Evolutionary conservation across 495 filamentous ascomycete species (phyloP).

Genomic region (Symbiotaphrina buchneri): DNA sequence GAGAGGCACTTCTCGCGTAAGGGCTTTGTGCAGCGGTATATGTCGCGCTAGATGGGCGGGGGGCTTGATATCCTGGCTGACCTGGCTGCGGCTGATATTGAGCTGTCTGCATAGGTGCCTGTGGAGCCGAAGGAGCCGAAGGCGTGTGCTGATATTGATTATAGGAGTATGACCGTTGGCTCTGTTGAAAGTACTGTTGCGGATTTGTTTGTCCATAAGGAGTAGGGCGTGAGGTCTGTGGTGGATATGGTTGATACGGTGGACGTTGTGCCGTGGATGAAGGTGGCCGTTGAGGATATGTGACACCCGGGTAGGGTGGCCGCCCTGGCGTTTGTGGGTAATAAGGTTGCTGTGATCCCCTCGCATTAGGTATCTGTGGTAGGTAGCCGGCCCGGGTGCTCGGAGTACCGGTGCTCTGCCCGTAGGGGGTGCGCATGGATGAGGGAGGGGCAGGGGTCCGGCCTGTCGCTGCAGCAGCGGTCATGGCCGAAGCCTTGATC

Average conservation of each 20-base stretch:
- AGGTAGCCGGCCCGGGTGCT: background rate
- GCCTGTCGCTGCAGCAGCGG: background rate
- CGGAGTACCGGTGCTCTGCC: background rate
- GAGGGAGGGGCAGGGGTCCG: background rate
- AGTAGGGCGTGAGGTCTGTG: slow-evolving; percentile 1
- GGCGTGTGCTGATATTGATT: slow-evolving; percentile 2
- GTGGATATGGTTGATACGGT: slow-evolving; percentile 2
- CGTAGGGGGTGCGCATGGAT: background rate
- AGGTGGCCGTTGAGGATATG: slow-evolving; percentile 1
- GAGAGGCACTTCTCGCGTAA: background rate
- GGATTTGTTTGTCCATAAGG: slow-evolving; percentile 3
- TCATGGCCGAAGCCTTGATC: background rate
- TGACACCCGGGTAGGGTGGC: background rate
- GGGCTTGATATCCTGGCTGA: background rate
- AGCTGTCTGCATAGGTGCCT: background rate
- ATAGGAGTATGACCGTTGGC: background rate
- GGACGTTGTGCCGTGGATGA: slow-evolving; percentile 3
- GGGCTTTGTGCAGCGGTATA: slow-evolving; percentile 1
- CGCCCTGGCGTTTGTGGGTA: background rate
- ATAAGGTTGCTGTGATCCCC: slow-evolving; percentile 1
- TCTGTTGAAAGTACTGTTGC: slow-evolving; percentile 3
- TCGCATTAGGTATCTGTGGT: slow-evolving; percentile 1
- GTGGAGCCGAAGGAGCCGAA: slow-evolving; percentile 1
- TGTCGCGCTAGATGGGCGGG: background rate
- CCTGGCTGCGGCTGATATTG: slow-evolving; percentile 2